phyloP scores from a whole-genome alignment of 768 basidiomycete species.

The Podaxis rugospora region DNA sequence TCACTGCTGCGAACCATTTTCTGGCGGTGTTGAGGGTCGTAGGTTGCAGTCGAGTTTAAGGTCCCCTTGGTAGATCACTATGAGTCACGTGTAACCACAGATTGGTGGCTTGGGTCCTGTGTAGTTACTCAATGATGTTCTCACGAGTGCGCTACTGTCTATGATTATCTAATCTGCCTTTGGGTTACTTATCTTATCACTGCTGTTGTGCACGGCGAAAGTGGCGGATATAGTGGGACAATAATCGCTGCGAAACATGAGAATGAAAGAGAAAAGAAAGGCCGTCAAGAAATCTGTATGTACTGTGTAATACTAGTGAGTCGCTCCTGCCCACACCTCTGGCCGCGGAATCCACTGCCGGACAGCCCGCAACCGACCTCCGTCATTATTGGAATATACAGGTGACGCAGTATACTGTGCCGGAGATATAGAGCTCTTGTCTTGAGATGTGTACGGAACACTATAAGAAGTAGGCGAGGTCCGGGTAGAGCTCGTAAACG shows the following conservation, averaged over 20 bases:
- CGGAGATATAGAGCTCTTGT: constrained; percentile 25
- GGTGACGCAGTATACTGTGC: constrained; percentile 18
- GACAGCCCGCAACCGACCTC: constrained; percentile 17
- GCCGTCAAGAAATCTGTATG: constrained; percentile 13
- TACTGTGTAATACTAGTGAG: constrained; percentile 20
- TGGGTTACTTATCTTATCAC: constrained; percentile 23
- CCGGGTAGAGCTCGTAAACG: constrained; percentile 40
- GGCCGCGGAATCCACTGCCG: constrained; percentile 36
- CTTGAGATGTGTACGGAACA: constrained; percentile 43
- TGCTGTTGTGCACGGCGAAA: constrained; percentile 11
- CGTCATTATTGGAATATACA: constrained; percentile 24
- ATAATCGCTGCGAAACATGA: constrained; percentile 14
- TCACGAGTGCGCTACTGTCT: constrained; percentile 14
- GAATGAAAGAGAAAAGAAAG: constrained; percentile 15
- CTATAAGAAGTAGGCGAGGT: constrained; percentile 48
- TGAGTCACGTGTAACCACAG: constrained; percentile 28
- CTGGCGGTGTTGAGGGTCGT: constrained; percentile 50
- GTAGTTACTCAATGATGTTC: constrained; percentile 38
- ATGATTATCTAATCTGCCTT: constrained; percentile 20
- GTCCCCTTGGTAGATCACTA: constrained; percentile 15
- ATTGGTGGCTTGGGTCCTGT: constrained; percentile 53
- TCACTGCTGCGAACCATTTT: constrained; percentile 78
- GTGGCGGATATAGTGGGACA: constrained; percentile 10
- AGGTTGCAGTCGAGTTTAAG: constrained; percentile 24
- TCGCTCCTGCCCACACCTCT: constrained; percentile 31